Base-by-base conservation (phyloP, 768 basidiomycete species). In the Suillus ampliporus region DNA sequence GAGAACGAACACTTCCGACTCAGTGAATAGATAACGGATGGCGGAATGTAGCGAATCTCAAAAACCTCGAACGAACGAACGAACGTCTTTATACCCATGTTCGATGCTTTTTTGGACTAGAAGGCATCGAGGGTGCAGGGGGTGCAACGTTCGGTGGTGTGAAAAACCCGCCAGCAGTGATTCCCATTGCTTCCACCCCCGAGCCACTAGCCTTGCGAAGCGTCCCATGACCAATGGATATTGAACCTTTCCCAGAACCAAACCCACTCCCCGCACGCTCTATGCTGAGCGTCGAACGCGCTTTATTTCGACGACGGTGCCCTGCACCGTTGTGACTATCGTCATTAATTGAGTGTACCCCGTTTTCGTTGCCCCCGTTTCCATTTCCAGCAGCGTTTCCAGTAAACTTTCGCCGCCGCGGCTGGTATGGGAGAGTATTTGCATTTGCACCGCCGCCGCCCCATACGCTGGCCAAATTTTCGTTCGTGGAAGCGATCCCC, bases 151-250 rank as follows among this genome's bases (percentile, higher is more conserved):
- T 60, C 11, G 89, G 87, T 5, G 90, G 80, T 14, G 82, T 78
- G 73, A 94, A 94, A 72, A 94, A 94, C 0, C 92, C 93, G 23
- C 82, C 82, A 38, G 91, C 92, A 37, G 89, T 92, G 51, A 94
- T 80, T 19, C 91, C 83, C 50, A 89, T 72, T 31, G 91, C 89
- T 76, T 91, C 89, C 61, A 94, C 92, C 35, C 85, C 89, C 23
- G 90, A 86, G 17, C 89, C 92, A 58, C 82, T 80, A 48, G 84
- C 76, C 78, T 92, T 92, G 67, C 76, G 69, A 69, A 78, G 83
- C 64, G 86, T 86, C 21, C 85, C 88, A 41, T 86, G 77, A 58
- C 90, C 89, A 61, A 91, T 73, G 15, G 86, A 78, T 63, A 91
- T 88, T n/a, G 88, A 86, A 10, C 88, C 86, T 70, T 78, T 79